A percentile compares a stretch with the other conserved stretches of the same genome.
Evolutionary conservation across 306 rosid species (phyloP).

Genomic region (Lagenaria siceraria): DNA sequence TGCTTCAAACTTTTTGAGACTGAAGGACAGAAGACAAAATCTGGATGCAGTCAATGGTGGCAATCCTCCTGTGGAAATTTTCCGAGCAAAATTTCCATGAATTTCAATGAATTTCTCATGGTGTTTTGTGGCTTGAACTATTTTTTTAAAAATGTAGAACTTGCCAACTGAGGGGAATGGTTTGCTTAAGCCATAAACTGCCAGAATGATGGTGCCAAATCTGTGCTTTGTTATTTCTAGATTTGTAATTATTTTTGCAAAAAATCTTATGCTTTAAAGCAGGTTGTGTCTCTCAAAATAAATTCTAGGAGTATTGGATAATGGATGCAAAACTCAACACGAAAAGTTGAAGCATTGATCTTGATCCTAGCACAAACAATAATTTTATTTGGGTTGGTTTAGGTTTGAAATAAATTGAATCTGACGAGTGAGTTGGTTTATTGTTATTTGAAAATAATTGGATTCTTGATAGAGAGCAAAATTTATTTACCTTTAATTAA

Average conservation of each 20-base stretch:
- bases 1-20: neutral
- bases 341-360: neutral
- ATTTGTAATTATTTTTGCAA: too few species aligned
- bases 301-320: too few species aligned
- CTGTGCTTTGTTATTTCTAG: too few species aligned
- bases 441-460: too few species aligned
- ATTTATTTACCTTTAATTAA: neutral
- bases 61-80: neutral
- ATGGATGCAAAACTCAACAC: neutral
- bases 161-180: neutral
- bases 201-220: neutral
- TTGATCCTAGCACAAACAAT: neutral
- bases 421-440: too few species aligned
- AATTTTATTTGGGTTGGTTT: neutral
- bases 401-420: too few species aligned
- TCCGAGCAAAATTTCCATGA: neutral
- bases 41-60: neutral
- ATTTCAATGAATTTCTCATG: neutral
- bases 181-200: neutral
- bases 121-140: neutral
- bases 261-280: too few species aligned
- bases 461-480: neutral
- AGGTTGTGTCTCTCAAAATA: too few species aligned
- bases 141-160: neutral
- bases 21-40: too few species aligned